Evolutionary conservation across 306 rosid species (phyloP).

Genomic region (Sindora glabra): DNA sequence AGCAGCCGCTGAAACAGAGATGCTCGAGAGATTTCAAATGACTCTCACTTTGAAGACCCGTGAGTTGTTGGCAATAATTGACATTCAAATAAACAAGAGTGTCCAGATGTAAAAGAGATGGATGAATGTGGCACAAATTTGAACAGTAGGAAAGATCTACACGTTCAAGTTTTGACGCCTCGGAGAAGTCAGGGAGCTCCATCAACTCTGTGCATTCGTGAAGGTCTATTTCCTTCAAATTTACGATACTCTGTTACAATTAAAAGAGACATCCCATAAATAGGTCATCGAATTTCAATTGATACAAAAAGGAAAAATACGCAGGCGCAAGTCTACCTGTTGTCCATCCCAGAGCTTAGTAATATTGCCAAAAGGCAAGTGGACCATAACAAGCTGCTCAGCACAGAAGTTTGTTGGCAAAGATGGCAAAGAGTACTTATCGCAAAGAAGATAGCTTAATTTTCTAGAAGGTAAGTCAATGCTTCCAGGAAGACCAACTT

Average conservation of each 20-base stretch:
- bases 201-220: neutral
- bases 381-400: neutral
- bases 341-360: conserved; percentile 17
- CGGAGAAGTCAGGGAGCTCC: neutral
- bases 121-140: neutral
- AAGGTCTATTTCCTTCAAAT: conserved; percentile 6
- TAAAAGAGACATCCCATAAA: neutral
- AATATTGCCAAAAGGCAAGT: neutral
- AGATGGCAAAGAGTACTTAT: neutral
- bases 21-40: neutral
- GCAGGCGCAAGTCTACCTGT: neutral
- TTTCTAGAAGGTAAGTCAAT: neutral
- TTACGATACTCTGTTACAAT: neutral
- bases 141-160: conserved; percentile 9
- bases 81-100: conserved; percentile 7
- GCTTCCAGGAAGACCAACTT: neutral
- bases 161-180: conserved; percentile 8
- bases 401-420: conserved; percentile 7
- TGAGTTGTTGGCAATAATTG: neutral
- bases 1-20: neutral
- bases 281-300: neutral
- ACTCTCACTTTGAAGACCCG: neutral
- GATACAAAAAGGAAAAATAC: neutral
- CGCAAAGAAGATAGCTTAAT: conserved; percentile 19
- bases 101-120: neutral